Evolutionary conservation across 2,329 filamentous ascomycete species (phyloP).

Genomic region (Aureobasidium namibiae): DNA sequence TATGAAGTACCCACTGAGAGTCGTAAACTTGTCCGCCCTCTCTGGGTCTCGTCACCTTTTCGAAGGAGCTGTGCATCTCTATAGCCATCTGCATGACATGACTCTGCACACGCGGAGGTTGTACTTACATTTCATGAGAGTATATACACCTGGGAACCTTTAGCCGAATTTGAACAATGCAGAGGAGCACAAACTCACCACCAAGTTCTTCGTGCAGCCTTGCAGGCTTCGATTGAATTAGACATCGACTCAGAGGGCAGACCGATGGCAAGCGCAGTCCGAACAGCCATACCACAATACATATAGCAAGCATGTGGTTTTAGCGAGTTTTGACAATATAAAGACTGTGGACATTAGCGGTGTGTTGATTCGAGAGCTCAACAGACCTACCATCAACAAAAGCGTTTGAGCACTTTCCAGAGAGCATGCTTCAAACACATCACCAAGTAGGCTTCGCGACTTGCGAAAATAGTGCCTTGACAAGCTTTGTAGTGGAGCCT

Average conservation of each 20-base stretch:
- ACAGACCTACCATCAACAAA: constrained; percentile 20
- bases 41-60: too few relatives aligned
- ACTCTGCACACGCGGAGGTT: neutral
- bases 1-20: too few relatives aligned
- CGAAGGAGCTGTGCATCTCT: too few relatives aligned
- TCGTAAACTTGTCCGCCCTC: too few relatives aligned
- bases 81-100: too few relatives aligned
- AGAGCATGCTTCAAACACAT: constrained; percentile 25
- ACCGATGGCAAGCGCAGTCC: constrained; percentile 16
- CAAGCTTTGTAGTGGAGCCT: constrained; percentile 11
- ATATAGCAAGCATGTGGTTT: constrained; percentile 17
- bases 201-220: constrained; percentile 13
- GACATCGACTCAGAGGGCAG: constrained; percentile 12
- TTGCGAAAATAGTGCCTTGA: constrained; percentile 23
- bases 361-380: neutral
- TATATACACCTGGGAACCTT: neutral
- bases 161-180: neutral
- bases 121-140: neutral
- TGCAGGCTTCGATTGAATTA: neutral
- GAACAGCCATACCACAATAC: constrained; percentile 16
- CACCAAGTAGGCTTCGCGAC: constrained; percentile 21
- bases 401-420: constrained; percentile 23
- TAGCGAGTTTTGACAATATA: constrained; percentile 17
- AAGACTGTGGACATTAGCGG: constrained; percentile 9
- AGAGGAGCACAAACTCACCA: neutral